Evolutionary conservation across 495 filamentous ascomycete species (phyloP), one percentile per base, ranked within the genome.

Genomic region (Penicillium crystallinum): DNA sequence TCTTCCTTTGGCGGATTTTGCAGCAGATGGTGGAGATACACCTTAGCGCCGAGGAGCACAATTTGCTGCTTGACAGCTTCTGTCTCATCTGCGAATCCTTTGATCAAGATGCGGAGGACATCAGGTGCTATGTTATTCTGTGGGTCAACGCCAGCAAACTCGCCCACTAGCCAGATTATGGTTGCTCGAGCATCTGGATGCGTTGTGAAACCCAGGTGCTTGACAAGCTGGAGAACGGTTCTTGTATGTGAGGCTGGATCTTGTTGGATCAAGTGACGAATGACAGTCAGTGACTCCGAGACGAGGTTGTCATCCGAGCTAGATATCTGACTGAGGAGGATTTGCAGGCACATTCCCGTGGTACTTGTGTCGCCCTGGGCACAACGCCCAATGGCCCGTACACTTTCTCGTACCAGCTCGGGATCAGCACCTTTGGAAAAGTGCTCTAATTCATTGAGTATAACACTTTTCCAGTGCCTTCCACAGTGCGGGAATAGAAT

Each of bases 101-200:
- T 91, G 9, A 88, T 82, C 10, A 98, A 74, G 12, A 97, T 86
- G n/a, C 95, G 82, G 2, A 97, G 76, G 17, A 96, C 91, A 62
- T 98, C 93, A 0, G 92, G 82, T 0, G 95, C 93, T 51, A 98
- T 89, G 62, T 93, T 95, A 46, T 89, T 81, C 55, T 87, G 85
- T 2, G 83, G 78, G 52, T 91, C 84, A 10, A 85, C 58, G 0
- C 88, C 88, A 1, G 93, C 82, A 59, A 90, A 97, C 69, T 98
- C 93, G 44, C 93, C 93, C 0, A 98, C 91, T 4, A 98, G 83
- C 93, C 93, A 98, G 57, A 97, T 88, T 53, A 97, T 96, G 29
- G 85, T 92, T 12, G 95, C 92, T 48, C 93, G 78, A 4, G 93
- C 95, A 47, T 87, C 84, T 5, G 93, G 82, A 50, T 89, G 88